Base-by-base conservation (phyloP, 371 early-diverging fungal genomes). In the Furculomyces boomerangus region DNA sequence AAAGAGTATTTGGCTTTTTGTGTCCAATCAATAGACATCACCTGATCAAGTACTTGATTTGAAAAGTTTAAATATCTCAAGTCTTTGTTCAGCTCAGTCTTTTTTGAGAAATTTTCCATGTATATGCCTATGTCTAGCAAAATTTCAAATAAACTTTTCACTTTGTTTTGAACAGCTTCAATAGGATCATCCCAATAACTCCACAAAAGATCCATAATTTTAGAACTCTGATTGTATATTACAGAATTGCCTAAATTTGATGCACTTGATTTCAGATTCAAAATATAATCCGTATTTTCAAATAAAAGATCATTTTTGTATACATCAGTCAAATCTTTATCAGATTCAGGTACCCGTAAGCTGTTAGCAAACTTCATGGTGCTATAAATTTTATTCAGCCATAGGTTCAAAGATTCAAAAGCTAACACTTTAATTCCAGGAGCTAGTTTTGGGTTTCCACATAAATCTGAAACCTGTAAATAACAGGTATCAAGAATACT, bases 151-250 rank as follows among this genome's bases (percentile, higher is more conserved):
- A 84, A 80, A 22, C 63, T 52, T 31, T 66, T 67, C n/a, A 78
- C 75, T 61, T 81, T 83, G 57, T 77, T 73, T 52, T 84, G 86
- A 16, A 86, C 76, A 0, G 82, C 76, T 54, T 85, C 84, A 8
- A 81, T 69, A n/a, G 83, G 84, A 54, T 86, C 86, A 57, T 85
- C 86, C 84, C 86, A 86, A 57, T 83, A 78, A 56, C 79, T 75
- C 71, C 79, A 79, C 29, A 85, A 75, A 50, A 80, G 81, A 7
- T 74, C 73, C 37, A 84, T 64, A 30, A 86, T 60, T 28, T 61
- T 66, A 43, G 80, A 77, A 46, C 64, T 58, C 35, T 68, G 68
- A 31, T 25, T 49, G 3, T 10, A 28, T 20, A 49, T 49, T 20
- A 49, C 60, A 62, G 61, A 61, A 59, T 26, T 57, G 53, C 1